Conservation (phyloP, 2,329 filamentous ascomycete genomes). For the Chaetomiaceae sp. region DNA sequence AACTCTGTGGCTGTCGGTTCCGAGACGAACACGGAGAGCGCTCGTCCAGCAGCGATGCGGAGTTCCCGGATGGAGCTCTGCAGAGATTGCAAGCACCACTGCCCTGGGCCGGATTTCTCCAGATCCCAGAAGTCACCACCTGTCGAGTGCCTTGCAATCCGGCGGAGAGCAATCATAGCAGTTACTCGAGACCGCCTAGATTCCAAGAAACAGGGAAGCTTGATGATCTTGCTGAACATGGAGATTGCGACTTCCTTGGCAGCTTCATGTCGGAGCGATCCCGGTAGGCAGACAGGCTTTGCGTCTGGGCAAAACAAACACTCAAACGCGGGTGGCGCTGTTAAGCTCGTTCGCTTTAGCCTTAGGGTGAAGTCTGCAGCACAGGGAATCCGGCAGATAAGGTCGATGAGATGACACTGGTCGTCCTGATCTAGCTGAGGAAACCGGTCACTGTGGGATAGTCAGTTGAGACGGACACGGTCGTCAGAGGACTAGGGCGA, state of each 20-base stretch:
- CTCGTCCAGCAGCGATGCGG: conserved; percentile 71
- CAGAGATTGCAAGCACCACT: conserved; percentile 77
- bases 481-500: background rate
- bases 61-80: conserved; percentile 82
- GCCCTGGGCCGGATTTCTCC: conserved; percentile 62
- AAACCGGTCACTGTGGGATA: conserved; percentile 16
- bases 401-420: conserved; percentile 32
- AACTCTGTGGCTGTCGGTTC: conserved; percentile 35
- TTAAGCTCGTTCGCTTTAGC: background rate
- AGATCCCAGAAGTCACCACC: conserved; percentile 60
- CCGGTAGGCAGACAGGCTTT: background rate
- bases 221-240: conserved; percentile 45
- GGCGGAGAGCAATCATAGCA: conserved; percentile 67
- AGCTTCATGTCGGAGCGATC: background rate
- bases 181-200: conserved; percentile 61
- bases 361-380: conserved; percentile 45
- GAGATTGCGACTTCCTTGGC: conserved; percentile 8
- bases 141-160: conserved; percentile 63
- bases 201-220: conserved; percentile 43
- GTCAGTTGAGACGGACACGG: background rate
- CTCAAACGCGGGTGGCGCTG: conserved; percentile 4
- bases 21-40: conserved; percentile 51
- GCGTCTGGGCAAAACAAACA: conserved; percentile 21
- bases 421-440: conserved; percentile 19
- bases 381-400: conserved; percentile 56